Conservation (phyloP, 2,329 filamentous ascomycete species). For the Sporothrix sp. region DNA sequence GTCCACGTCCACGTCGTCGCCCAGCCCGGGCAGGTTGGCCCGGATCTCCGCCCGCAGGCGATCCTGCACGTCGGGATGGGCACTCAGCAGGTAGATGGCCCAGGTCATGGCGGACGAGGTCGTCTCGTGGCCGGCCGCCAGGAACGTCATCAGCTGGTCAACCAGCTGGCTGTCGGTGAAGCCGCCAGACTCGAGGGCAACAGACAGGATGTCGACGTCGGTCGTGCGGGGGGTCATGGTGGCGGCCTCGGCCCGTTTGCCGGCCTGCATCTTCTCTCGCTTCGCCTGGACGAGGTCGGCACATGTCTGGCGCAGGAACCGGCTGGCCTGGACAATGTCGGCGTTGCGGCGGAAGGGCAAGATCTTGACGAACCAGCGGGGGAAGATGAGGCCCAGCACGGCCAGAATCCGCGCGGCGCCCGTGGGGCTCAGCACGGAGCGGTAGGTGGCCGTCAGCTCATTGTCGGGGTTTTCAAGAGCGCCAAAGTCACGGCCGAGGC, state of each 20-base stretch:
- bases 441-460: constrained; percentile 49
- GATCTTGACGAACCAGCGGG: constrained; percentile 46
- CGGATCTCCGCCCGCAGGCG: constrained; percentile 61
- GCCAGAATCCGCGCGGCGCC: constrained; percentile 44
- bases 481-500: constrained; percentile 61
- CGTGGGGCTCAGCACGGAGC: constrained; percentile 43
- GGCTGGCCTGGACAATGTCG: constrained; percentile 47
- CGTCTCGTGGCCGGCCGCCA: constrained; percentile 74
- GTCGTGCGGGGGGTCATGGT: constrained; percentile 20
- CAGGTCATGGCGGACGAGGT: constrained; percentile 68
- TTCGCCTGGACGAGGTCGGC: constrained; percentile 61
- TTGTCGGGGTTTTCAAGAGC: constrained; percentile 52
- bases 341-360: constrained; percentile 64
- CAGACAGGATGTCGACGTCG: constrained; percentile 67
- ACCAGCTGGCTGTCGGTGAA: constrained; percentile 74
- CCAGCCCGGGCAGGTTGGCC: constrained; percentile 43
- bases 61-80: constrained; percentile 53
- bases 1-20: constrained; percentile 19
- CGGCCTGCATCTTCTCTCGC: constrained; percentile 37
- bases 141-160: constrained; percentile 84
- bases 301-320: constrained; percentile 55
- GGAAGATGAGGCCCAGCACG: constrained; percentile 52
- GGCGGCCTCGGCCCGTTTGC: not conserved
- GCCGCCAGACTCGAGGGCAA: constrained; percentile 64
- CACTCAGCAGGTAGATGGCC: constrained; percentile 60